Evolutionary conservation across 2,329 filamentous ascomycete species (phyloP).

Genomic region (Epichloe sp.): DNA sequence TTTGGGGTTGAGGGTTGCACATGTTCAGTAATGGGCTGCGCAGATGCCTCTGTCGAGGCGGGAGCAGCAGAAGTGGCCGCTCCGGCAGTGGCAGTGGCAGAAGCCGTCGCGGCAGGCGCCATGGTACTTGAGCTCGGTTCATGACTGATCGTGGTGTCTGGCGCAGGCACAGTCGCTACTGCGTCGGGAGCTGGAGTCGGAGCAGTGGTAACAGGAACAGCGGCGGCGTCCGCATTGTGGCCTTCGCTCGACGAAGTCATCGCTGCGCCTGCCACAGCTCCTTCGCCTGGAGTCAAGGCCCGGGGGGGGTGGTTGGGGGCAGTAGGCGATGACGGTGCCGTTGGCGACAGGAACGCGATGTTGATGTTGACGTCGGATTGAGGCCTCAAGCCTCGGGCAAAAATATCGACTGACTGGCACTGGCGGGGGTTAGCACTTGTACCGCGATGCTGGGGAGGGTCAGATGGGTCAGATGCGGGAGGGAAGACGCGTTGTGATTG

Average conservation of each 20-base stretch:
- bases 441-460: constrained; percentile 8
- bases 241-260: constrained; percentile 46
- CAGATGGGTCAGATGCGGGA: constrained; percentile 4
- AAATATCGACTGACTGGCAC: constrained; percentile 6
- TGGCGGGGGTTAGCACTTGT: background rate
- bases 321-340: constrained; percentile 2
- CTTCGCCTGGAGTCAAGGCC: constrained; percentile 29
- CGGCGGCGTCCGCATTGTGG: constrained; percentile 11
- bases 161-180: background rate
- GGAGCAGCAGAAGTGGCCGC: background rate
- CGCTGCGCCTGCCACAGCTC: constrained; percentile 43
- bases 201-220: constrained; percentile 4
- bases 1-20: constrained; percentile 6
- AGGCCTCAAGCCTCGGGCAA: constrained; percentile 10
- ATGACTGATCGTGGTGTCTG: background rate
- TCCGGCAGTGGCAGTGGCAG: background rate
- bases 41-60: background rate
- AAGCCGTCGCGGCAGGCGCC: background rate
- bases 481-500: constrained; percentile 12
- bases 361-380: background rate
- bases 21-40: background rate
- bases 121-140: background rate
- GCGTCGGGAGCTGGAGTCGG: constrained; percentile 6
- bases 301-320: background rate
- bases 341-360: background rate